Evolutionary conservation across 371 early-diverging fungal species (phyloP).

Genomic region (Blyttiomyces sp.): DNA sequence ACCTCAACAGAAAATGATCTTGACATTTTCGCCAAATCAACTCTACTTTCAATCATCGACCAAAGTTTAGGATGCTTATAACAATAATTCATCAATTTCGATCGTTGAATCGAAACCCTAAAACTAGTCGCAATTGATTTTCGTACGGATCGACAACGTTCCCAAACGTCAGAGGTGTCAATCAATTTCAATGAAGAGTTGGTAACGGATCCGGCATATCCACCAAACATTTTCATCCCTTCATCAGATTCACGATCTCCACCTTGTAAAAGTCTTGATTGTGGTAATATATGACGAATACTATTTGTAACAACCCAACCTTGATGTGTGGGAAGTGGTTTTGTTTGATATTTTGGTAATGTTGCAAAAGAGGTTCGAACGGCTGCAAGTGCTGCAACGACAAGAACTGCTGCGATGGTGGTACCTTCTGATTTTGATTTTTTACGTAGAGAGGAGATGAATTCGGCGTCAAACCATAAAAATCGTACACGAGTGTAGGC

Average conservation of each 20-base stretch:
- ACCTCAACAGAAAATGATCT: conserved; percentile 40
- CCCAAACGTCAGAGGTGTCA: conserved; percentile 31
- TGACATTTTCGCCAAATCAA: conserved; percentile 27
- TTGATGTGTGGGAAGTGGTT: conserved; percentile 32
- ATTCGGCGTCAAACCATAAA: conserved; percentile 24
- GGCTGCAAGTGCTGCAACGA: conserved; percentile 39
- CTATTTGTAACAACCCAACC: conserved; percentile 44
- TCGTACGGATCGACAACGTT: conserved; percentile 30
- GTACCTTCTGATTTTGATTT: conserved; percentile 30
- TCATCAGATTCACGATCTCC: conserved; percentile 36
- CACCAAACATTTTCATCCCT: conserved; percentile 35
- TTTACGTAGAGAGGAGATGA: conserved; percentile 22
- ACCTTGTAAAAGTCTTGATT: conserved; percentile 35
- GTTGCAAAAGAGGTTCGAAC: conserved; percentile 18
- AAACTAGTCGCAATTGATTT: conserved; percentile 17
- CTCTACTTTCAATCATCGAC: conserved; percentile 19
- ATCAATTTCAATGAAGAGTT: conserved; percentile 21
- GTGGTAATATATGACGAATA: conserved; percentile 36
- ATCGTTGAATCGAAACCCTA: conserved; percentile 26
- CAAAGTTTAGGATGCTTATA: conserved; percentile 37
- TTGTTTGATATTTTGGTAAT: conserved; percentile 13
- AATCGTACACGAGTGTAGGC: conserved; percentile 28
- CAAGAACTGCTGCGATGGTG: conserved; percentile 37
- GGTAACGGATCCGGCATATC: conserved; percentile 40
- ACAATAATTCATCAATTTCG: conserved; percentile 39